Evolutionary conservation across 441 rosid genomes (phyloP), one percentile per base, ranked within the genome.

Genomic region (Mallotus japonicus): DNA sequence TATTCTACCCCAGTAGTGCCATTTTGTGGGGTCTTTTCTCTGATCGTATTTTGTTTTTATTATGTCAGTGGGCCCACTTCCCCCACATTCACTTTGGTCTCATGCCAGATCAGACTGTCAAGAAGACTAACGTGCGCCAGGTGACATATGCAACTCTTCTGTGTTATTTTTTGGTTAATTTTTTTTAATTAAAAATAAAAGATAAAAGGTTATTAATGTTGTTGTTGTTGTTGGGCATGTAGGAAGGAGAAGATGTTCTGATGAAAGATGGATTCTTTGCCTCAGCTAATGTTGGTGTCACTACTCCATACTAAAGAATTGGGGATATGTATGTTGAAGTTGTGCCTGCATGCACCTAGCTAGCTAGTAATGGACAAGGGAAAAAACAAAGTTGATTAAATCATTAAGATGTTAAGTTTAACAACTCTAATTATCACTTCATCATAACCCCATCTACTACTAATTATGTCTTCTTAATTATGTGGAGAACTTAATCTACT

Each of bases 71-170:
- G 99, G 99, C 99, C 90, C 99, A 95, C 65, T 95, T 93, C 76
- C 99, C 99, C 2, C 94, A 93, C 87, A 95, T 91, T 78, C 99
- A 93, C 79, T 93, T 90, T 85, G 97, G 99, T 74, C 97, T 95
- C 69, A 84, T 88, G 91, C 95, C 98, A 84, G 98, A 95, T 84
- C 98, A 89, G 79, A 93, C 97, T 88, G 92, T 90, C 94, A 91
- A 88, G 96, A 95, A 89, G 75, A 40, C 96, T 53, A 88, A 83
- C 82, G 65, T 87, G 78, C 88, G 87, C 84, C 95, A 86, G 95
- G 92, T 90, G 49, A 44, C 9, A 44, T 28, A 28, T 28, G 32
- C 32, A 28, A 28, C 32, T 28, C 32, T 28, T 3, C 32, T 28
- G 2, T 28, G 0, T 28, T 28, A 1, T 28, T 28, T 1, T 28